Percentiles rank a stretch among this genome's conserved stretches.
Evolutionary conservation across 495 filamentous ascomycete species (phyloP).

Genomic region (Penicillium fimorum): DNA sequence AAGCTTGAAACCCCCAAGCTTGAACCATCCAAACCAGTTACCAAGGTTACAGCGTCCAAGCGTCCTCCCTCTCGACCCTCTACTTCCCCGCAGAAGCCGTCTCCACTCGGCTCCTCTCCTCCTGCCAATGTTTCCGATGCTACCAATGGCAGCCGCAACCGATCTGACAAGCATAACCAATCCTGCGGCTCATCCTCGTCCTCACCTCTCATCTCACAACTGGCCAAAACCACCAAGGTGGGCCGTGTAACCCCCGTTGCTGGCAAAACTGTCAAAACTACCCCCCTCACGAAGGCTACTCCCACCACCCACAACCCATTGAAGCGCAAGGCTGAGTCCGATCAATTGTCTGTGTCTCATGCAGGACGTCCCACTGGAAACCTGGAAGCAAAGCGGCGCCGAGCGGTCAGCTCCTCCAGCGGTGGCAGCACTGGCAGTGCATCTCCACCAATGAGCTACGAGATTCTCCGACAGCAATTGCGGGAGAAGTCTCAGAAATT

Average conservation of each 20-base stretch:
- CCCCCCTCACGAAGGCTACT: constrained; percentile 24
- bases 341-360: constrained; percentile 28
- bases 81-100: constrained; percentile 68
- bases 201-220: constrained; percentile 44
- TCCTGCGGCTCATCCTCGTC: constrained; percentile 45
- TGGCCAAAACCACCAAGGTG: constrained; percentile 31
- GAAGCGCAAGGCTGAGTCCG: constrained; percentile 49
- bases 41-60: constrained; percentile 37
- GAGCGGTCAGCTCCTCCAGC: constrained; percentile 45
- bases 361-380: constrained; percentile 33
- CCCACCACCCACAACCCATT: constrained; percentile 37
- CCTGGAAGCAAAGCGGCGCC: constrained; percentile 45
- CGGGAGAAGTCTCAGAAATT: constrained; percentile 60
- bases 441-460: constrained; percentile 44
- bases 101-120: constrained; percentile 71
- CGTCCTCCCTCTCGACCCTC: constrained; percentile 38
- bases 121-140: constrained; percentile 72
- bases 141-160: constrained; percentile 40
- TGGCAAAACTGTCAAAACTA: constrained; percentile 11
- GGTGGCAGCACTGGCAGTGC: constrained; percentile 49
- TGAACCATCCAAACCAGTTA: constrained; percentile 22
- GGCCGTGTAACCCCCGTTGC: constrained; percentile 8
- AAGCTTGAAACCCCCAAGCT: constrained; percentile 29
- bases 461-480: constrained; percentile 39
- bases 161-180: constrained; percentile 45